A percentile compares a stretch with the other conserved stretches of the same genome.
These are phyloP conservation scores for Neolentinus lepideus DNA, from an alignment of 1,284 basidiomycete genomes.

Conservation along the genomic window DNA sequence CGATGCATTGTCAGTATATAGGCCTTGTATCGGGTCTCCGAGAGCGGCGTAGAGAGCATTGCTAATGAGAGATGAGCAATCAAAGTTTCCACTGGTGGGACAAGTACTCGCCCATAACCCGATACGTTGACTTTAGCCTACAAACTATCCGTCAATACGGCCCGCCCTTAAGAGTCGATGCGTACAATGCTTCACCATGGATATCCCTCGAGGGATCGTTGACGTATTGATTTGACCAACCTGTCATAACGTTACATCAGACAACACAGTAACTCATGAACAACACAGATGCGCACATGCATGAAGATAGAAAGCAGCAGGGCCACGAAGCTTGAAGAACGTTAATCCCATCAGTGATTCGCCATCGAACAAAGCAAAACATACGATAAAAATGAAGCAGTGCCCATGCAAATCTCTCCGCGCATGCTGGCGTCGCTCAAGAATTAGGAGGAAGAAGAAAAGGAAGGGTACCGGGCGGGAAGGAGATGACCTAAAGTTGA, in stretches of 20 bases:
- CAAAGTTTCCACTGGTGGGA: neutral
- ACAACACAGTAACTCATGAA: slow-evolving; percentile 8
- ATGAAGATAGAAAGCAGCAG: slow-evolving; percentile 70
- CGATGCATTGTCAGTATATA: slow-evolving; percentile 65
- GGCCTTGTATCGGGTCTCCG: slow-evolving; percentile 48
- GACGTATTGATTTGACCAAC: slow-evolving; percentile 78
- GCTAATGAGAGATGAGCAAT: slow-evolving; percentile 25
- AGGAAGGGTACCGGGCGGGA: slow-evolving; percentile 5
- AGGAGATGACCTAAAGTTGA: neutral
- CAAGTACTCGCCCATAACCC: slow-evolving; percentile 50
- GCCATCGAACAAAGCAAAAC: slow-evolving; percentile 19
- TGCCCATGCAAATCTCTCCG: slow-evolving; percentile 65
- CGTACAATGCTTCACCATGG: slow-evolving; percentile 46
- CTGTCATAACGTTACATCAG: slow-evolving; percentile 36
- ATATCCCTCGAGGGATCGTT: slow-evolving; percentile 58
- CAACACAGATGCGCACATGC: slow-evolving; percentile 49
- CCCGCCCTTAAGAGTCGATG: slow-evolving; percentile 1
- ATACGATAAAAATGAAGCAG: slow-evolving; percentile 62
- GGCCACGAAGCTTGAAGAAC: slow-evolving; percentile 44
- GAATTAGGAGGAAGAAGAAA: slow-evolving; percentile 15
- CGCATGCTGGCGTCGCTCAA: slow-evolving; percentile 34
- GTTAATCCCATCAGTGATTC: slow-evolving; percentile 16
- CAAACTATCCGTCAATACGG: neutral
- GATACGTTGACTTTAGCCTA: slow-evolving; percentile 67
- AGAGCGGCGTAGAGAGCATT: slow-evolving; percentile 41